phyloP scores from a whole-genome alignment of 176 grass and related monocot genomes.

The Triticum dicoccoides region DNA sequence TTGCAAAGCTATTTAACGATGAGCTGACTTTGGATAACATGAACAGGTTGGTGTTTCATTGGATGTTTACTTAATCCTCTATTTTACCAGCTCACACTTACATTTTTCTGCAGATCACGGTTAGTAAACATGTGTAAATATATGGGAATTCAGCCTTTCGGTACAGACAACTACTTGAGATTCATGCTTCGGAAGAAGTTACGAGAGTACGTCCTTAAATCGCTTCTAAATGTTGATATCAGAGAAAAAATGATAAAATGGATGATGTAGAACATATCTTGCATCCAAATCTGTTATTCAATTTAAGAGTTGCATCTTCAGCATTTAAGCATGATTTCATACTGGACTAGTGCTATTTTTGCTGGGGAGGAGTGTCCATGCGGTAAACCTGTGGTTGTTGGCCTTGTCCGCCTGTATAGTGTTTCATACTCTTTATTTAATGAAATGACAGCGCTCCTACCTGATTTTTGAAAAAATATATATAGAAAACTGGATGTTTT shows the following conservation, averaged over 20 bases:
- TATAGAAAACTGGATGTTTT: background rate
- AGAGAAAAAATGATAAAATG: slow-evolving; percentile 3
- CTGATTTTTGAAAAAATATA: background rate
- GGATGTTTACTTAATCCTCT: slow-evolving; percentile 8
- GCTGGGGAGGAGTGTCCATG: background rate
- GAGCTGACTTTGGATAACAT: slow-evolving; percentile 98
- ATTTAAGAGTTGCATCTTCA: background rate
- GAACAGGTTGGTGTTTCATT: slow-evolving; percentile 57
- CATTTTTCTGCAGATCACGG: slow-evolving; percentile 57
- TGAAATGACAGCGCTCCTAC: background rate
- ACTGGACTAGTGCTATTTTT: background rate
- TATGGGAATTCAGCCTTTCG: slow-evolving; percentile 90
- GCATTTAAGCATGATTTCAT: slow-evolving; percentile 3
- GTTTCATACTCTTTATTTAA: background rate
- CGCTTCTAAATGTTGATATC: slow-evolving; percentile 4
- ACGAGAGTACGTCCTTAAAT: slow-evolving; percentile 56
- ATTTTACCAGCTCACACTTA: slow-evolving; percentile 23
- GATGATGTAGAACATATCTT: slow-evolving; percentile 3
- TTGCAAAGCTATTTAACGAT: slow-evolving; percentile 98
- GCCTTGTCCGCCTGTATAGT: background rate
- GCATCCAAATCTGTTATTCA: background rate
- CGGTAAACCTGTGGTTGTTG: background rate
- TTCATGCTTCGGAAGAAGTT: slow-evolving; percentile 96
- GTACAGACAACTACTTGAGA: slow-evolving; percentile 87
- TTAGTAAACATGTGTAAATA: slow-evolving; percentile 99